phyloP scores from a whole-genome alignment of 2,329 filamentous ascomycete species.

The Apiospora pterosperma region DNA sequence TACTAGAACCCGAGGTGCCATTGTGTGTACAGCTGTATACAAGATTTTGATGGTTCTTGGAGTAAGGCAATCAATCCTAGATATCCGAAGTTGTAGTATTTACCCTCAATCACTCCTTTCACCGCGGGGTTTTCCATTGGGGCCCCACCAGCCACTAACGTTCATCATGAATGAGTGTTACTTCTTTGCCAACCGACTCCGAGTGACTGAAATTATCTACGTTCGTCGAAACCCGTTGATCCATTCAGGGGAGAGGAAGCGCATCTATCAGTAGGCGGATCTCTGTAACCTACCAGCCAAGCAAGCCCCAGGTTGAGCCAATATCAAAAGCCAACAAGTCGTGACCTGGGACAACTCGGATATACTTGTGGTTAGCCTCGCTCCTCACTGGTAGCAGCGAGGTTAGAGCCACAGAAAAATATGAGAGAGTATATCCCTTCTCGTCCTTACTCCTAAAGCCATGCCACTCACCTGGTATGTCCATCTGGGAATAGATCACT shows the following conservation, averaged over 20 bases:
- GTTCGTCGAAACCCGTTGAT: no score
- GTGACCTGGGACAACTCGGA: no score
- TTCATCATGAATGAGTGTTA: background rate
- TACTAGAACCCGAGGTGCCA: slow-evolving; percentile 21
- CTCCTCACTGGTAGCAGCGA: no score
- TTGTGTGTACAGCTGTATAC: slow-evolving; percentile 4
- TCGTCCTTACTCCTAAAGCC: background rate
- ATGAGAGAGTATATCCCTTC: background rate
- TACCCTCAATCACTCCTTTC: background rate
- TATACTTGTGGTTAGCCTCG: no score
- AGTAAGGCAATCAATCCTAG: background rate
- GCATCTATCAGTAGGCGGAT: no score
- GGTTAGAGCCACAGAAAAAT: no score
- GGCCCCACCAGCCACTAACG: background rate
- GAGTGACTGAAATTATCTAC: background rate
- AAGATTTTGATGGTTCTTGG: background rate
- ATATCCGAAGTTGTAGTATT: background rate
- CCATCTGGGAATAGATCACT: background rate
- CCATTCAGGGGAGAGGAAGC: no score
- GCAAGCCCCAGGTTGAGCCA: no score
- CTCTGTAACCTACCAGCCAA: no score
- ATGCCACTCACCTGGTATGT: background rate
- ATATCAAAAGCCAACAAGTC: no score
- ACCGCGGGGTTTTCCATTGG: background rate
- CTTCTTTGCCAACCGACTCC: background rate